Conservation (phyloP, 208 protist species). For the Acanthamoeba culbertsoni region DNA sequence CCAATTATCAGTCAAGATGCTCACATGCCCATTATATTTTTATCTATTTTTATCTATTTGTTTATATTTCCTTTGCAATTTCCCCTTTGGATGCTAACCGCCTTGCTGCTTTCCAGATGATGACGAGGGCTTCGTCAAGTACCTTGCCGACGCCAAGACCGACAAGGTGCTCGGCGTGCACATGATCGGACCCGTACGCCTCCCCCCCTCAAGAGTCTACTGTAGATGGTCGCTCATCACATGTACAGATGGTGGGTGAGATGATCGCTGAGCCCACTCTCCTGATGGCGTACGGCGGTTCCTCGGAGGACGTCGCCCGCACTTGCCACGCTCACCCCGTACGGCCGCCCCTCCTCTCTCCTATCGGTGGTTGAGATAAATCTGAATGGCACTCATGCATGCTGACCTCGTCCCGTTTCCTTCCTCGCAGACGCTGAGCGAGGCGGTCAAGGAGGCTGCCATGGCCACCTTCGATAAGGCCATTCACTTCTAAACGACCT, state of each 20-base stretch:
- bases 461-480: slow-evolving; percentile 95
- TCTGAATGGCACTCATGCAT: background rate
- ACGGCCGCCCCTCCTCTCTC: background rate
- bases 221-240: background rate
- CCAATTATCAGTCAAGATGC: background rate
- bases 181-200: slow-evolving; percentile 91
- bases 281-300: slow-evolving; percentile 98
- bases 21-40: background rate
- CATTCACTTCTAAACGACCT: slow-evolving; percentile 95
- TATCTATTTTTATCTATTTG: background rate
- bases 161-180: slow-evolving; percentile 98
- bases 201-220: background rate
- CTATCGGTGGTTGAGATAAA: background rate
- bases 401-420: background rate
- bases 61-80: background rate
- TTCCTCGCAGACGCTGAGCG: slow-evolving; percentile 88
- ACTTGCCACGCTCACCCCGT: slow-evolving; percentile 98
- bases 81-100: background rate
- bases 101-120: slow-evolving; percentile 71
- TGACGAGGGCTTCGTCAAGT: slow-evolving; percentile 97
- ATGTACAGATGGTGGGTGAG: slow-evolving; percentile 92
- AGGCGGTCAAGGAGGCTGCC: slow-evolving; percentile 98
- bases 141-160: slow-evolving; percentile 94
- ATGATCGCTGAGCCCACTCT: slow-evolving; percentile 97
- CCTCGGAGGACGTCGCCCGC: slow-evolving; percentile 95